Evolutionary conservation across 805 yeast species (phyloP), one percentile per base, ranked within the genome.

Genomic region (Barnettozyma vustinii): DNA sequence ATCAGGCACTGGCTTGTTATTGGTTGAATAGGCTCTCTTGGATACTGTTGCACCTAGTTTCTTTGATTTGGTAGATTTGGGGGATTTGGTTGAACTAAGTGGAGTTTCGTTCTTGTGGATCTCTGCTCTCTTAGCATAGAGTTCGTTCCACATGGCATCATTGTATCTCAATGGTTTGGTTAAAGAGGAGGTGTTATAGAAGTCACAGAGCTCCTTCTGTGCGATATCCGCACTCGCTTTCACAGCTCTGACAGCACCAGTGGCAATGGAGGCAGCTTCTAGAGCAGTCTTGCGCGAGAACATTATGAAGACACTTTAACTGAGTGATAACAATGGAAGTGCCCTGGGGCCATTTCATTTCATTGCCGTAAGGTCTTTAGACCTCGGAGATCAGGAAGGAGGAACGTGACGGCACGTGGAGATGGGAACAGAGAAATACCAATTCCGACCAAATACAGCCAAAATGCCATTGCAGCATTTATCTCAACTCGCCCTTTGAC

Each of bases 111-210:
- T 46, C 16, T 25, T 18, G 32, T 48, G 48, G 10, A 44, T 10
- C 25, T 27, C 32, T 9, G 44, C 48, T 15, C 46, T 37, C 23
- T 42, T 48, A 2, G 20, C 32, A 8, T 51, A 46, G 18, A 48
- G 25, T n/a, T 48, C 50, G 5, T 40, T 21, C 52, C 52, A 49
- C 52, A 49, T 61, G 43, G 60, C 62, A 46, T 61, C 59, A 44
- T 61, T 55, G 9, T 55, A 52, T 40, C 65, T 43, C 13, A 56
- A 45, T 9, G 53, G 45, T 43, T 55, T 60, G 2, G 61, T 57
- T 25, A 61, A 46, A 2, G 50, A 16, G 1, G 65, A 61, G 1
- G 59, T 51, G 19, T 42, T 54, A 51, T 58, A 59, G 45, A 51
- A 60, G 21, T 48, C 52, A 23, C 53, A 52, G 16, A 46, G 40